Percentiles rank a stretch among this genome's conserved stretches.
Conservation (phyloP, 208 protist species). For the Vickermania ingenoplastis region DNA sequence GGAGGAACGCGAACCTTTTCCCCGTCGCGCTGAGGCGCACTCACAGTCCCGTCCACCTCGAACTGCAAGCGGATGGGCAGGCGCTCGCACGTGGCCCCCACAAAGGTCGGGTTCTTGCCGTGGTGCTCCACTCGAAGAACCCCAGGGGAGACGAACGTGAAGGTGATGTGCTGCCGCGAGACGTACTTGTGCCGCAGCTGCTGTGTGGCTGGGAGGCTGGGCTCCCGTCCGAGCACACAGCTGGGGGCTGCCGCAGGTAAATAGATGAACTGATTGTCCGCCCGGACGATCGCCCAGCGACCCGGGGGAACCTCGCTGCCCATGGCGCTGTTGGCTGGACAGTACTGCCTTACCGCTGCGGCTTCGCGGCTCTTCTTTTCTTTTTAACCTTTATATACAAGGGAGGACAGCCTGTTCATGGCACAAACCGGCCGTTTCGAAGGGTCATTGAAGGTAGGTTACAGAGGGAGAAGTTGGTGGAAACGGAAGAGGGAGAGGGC, state of each 20-base stretch:
- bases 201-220: slow-evolving; percentile 32
- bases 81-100: slow-evolving; percentile 12
- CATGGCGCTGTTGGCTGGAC: too few relatives aligned
- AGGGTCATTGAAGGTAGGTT: too few relatives aligned
- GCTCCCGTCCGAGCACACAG: slow-evolving; percentile 39
- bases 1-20: slow-evolving; percentile 13
- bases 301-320: background rate
- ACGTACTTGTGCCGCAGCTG: slow-evolving; percentile 41
- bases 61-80: slow-evolving; percentile 16
- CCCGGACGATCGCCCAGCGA: slow-evolving; percentile 47
- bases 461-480: background rate
- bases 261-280: slow-evolving; percentile 32
- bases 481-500: background rate
- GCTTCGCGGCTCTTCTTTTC: too few relatives aligned
- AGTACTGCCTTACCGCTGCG: too few relatives aligned
- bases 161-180: slow-evolving; percentile 46
- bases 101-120: slow-evolving; percentile 68
- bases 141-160: slow-evolving; percentile 17
- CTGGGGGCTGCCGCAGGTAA: slow-evolving; percentile 22
- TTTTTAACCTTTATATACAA: too few relatives aligned
- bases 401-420: too few relatives aligned
- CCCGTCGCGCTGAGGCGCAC: background rate
- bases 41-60: background rate
- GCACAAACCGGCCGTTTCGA: too few relatives aligned
- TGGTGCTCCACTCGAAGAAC: slow-evolving; percentile 16